Conservation (phyloP, 1,284 basidiomycete genomes). For the Irpex sp. region DNA sequence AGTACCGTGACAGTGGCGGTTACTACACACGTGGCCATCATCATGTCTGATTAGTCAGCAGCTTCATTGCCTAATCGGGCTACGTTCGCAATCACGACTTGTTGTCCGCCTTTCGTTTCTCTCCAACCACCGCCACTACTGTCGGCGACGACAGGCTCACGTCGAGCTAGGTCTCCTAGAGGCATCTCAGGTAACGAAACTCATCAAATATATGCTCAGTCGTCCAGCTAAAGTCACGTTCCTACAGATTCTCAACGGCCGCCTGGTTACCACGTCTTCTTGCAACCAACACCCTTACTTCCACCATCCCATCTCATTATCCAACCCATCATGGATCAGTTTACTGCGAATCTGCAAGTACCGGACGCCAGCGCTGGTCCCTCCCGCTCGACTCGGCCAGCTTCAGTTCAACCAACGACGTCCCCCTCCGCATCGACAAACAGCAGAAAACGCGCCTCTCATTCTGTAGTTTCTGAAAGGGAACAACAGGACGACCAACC, state of each 20-base stretch:
- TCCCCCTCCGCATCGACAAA: slow-evolving; percentile 31
- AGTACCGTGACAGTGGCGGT: not conserved
- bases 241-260: slow-evolving; percentile 1
- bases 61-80: not conserved
- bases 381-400: slow-evolving; percentile 41
- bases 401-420: slow-evolving; percentile 41
- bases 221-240: not conserved
- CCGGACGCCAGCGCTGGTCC: slow-evolving; percentile 44
- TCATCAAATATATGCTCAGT: not conserved
- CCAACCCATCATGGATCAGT: slow-evolving; percentile 23
- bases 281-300: slow-evolving; percentile 1
- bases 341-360: slow-evolving; percentile 38
- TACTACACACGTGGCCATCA: not conserved
- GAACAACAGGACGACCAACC: slow-evolving; percentile 42
- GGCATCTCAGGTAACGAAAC: not conserved
- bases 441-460: slow-evolving; percentile 48
- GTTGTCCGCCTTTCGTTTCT: not conserved
- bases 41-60: not conserved
- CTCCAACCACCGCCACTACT: not conserved
- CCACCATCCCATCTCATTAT: not conserved
- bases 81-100: not conserved
- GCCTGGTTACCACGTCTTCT: slow-evolving; percentile 11
- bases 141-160: not conserved
- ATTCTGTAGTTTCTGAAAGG: slow-evolving; percentile 45
- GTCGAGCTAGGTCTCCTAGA: not conserved